Conservation (phyloP, 148 eudicot genomes). For the Gaultheria prostrata region DNA sequence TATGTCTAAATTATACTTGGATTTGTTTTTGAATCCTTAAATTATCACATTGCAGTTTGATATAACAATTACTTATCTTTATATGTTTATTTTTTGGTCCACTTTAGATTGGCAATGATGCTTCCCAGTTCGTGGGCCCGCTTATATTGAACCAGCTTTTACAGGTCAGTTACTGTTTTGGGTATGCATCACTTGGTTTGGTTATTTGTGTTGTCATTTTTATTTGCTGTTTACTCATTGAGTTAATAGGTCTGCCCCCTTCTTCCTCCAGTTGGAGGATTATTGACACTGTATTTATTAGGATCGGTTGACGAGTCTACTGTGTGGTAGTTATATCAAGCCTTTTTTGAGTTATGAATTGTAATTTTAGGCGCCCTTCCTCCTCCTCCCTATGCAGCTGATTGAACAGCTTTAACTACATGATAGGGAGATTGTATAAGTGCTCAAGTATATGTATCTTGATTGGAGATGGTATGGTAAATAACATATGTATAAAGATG, state of each 20-base stretch:
- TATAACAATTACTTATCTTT: neutral
- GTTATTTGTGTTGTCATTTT: neutral
- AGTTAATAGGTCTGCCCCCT: neutral
- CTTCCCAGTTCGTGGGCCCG: conserved; percentile 32
- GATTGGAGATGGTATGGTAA: neutral
- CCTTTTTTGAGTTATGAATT: neutral
- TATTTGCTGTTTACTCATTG: neutral
- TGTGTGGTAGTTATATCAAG: neutral
- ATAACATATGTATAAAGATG: no score
- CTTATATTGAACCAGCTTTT: conserved; percentile 19
- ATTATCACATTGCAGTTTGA: neutral
- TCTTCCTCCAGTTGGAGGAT: neutral
- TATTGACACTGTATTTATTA: neutral
- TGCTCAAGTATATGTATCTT: conserved; percentile 8
- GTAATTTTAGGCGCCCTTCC: neutral
- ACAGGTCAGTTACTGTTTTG: conserved; percentile 18
- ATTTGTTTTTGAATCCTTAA: neutral
- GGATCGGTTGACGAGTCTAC: neutral
- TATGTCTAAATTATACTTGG: neutral
- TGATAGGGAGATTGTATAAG: neutral
- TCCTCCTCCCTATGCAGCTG: neutral
- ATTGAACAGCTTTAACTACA: neutral
- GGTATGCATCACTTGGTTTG: neutral
- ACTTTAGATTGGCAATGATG: conserved; percentile 25
- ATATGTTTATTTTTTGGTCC: neutral